Evolutionary conservation across 257 asterid genomes (phyloP), one percentile per base, ranked within the genome.

Genomic region (Solanum habrochaites): DNA sequence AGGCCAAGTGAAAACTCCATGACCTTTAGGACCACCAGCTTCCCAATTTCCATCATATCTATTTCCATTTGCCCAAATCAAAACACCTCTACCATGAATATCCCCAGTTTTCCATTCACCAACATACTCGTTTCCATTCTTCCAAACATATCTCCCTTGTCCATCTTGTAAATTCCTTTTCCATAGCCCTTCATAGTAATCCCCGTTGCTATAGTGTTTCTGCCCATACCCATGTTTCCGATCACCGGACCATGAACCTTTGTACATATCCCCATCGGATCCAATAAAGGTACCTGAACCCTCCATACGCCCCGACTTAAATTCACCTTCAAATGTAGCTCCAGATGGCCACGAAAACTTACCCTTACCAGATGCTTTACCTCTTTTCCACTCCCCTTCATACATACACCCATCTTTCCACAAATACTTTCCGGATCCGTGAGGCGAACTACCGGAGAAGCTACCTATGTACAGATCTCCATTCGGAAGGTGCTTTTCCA

Each of bases 391-490:
- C 75, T 94, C 98, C 8, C 99, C 99, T 86, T 93, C 98, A 67
- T 96, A 97, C 98, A 96, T 96, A 88, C 99, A 96, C 71, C 98
- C 98, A 83, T 97, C 99, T 37, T 62, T 91, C 99, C 99, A 97
- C 86, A 96, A 62, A 88, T 97, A 97, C 91, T 95, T 97, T 2
- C 99, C 99, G 71, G 98, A 95, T 92, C 99, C 99, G 90, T 94
- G 98, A 5, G 99, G 99, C 10, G 97, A 87, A 56, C 90, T 91
- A 89, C 91, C 94, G 21, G 97, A 89, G 88, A 96, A 97, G 10
- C 92, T 90, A n/a, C 99, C 99, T 62, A 90, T 93, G 39, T 97
- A 97, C 87, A 97, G 98, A 96, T 97, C 99, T 87, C 99, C 99
- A 87, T 97, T 95, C 0, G 95, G 94, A 3, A 97, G 94, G 85